phyloP scores from a whole-genome alignment of 192 early-diverging fungal genomes.

The Nowakowskiella sp. region DNA sequence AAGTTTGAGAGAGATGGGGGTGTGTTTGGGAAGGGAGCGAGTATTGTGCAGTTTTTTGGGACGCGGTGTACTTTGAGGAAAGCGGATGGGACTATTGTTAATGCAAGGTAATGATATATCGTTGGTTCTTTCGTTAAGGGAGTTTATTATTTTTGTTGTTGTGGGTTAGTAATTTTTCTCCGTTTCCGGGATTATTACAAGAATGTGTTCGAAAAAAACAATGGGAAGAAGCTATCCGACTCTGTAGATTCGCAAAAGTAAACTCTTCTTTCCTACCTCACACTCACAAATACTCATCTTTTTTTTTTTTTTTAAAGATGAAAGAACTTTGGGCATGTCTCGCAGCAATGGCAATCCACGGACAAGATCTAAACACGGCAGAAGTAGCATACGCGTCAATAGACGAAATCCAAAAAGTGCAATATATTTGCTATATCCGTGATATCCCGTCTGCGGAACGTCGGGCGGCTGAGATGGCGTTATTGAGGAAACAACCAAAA shows the following conservation, averaged over 20 bases:
- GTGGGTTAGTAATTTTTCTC: slow-evolving; percentile 41
- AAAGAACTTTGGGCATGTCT: slow-evolving; percentile 53
- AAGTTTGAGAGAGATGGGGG: slow-evolving; percentile 44
- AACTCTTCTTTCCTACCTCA: not conserved
- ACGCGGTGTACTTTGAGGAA: slow-evolving; percentile 45
- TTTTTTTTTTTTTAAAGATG: slow-evolving; percentile 18
- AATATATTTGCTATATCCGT: slow-evolving; percentile 49
- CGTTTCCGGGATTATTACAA: slow-evolving; percentile 44
- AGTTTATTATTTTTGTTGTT: not conserved
- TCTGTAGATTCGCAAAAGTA: slow-evolving; percentile 48
- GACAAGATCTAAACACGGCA: slow-evolving; percentile 53
- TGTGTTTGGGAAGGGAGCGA: slow-evolving; percentile 44
- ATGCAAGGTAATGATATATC: slow-evolving; percentile 24
- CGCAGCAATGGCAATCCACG: slow-evolving; percentile 44
- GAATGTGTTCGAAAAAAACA: slow-evolving; percentile 47
- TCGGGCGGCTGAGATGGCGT: slow-evolving; percentile 42
- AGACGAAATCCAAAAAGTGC: slow-evolving; percentile 49
- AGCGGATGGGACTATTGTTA: slow-evolving; percentile 44
- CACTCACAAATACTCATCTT: not conserved
- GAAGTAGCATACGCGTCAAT: slow-evolving; percentile 55
- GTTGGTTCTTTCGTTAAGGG: not conserved
- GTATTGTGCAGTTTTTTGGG: slow-evolving; percentile 38
- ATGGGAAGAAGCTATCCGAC: slow-evolving; percentile 52
- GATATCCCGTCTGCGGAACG: slow-evolving; percentile 42
- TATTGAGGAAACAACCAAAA: slow-evolving; percentile 37